A percentile compares a stretch with the other conserved stretches of the same genome.
These are phyloP conservation scores for Rhynchospora breviuscula DNA, from an alignment of 176 grass and related monocot genomes.

Conservation along the genomic window DNA sequence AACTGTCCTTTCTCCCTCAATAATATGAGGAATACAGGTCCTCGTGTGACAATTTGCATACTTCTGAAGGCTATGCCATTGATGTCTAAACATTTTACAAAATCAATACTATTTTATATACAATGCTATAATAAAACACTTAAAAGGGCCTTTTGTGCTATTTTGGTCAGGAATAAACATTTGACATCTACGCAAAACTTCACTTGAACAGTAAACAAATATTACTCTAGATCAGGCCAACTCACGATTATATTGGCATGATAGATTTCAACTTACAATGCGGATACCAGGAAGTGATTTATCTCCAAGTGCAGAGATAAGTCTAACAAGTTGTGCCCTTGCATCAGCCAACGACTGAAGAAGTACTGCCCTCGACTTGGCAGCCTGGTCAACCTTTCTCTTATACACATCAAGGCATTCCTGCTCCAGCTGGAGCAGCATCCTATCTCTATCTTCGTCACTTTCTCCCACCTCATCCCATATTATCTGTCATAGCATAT, in stretches of 20 bases:
- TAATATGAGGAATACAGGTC: not conserved
- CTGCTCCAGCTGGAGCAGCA: slow-evolving; percentile 83
- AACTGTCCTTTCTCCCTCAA: not conserved
- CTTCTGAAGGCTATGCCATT: not conserved
- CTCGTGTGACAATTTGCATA: not conserved
- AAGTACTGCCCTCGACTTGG: slow-evolving; percentile 51
- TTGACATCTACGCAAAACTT: not conserved
- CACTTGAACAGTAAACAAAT: not conserved
- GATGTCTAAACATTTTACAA: not conserved
- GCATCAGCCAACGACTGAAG: slow-evolving; percentile 71
- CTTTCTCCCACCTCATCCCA: slow-evolving; percentile 96
- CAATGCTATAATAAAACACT: not conserved
- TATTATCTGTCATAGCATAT: slow-evolving; percentile 50
- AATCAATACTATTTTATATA: not conserved
- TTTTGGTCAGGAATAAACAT: not conserved
- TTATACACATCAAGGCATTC: slow-evolving; percentile 91
- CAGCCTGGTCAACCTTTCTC: slow-evolving; percentile 88
- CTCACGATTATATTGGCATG: not conserved
- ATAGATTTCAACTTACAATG: slow-evolving; percentile 23
- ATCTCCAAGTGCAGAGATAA: slow-evolving; percentile 73
- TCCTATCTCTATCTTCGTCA: slow-evolving; percentile 77
- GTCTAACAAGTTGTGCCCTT: slow-evolving; percentile 52
- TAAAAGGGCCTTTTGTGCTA: not conserved
- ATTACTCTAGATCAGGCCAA: not conserved
- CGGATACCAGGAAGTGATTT: slow-evolving; percentile 55